A percentile compares a stretch with the other conserved stretches of the same genome.
These are phyloP conservation scores for Kodamaea jinghongensis DNA, from an alignment of 805 yeast genomes.

Conservation along the genomic window DNA sequence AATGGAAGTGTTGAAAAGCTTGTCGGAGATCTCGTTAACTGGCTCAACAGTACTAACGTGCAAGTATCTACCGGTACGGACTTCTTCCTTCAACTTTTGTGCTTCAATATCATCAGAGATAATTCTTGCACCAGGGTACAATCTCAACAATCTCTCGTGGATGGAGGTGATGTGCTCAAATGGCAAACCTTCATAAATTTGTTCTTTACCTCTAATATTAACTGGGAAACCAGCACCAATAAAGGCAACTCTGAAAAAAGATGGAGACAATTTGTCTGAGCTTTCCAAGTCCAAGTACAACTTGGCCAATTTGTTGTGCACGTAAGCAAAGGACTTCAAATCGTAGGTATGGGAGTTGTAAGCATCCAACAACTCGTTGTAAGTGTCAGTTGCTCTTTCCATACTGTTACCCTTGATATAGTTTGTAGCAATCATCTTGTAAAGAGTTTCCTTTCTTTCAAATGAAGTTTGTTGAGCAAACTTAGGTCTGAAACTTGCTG, in stretches of 20 bases:
- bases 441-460: constrained; percentile 72
- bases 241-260: constrained; percentile 75
- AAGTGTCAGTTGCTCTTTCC: constrained; percentile 77
- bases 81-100: constrained; percentile 42
- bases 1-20: constrained; percentile 46
- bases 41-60: constrained; percentile 75
- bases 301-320: constrained; percentile 63
- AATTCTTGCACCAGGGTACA: constrained; percentile 81
- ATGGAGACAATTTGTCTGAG: constrained; percentile 70
- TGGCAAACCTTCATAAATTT: constrained; percentile 81
- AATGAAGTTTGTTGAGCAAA: constrained; percentile 81
- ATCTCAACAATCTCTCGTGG: constrained; percentile 67
- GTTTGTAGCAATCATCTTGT: constrained; percentile 66
- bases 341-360: constrained; percentile 74
- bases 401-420: constrained; percentile 68
- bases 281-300: constrained; percentile 66
- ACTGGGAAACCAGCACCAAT: constrained; percentile 84
- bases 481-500: constrained; percentile 59
- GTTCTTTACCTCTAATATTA: constrained; percentile 70
- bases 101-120: constrained; percentile 61
- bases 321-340: constrained; percentile 69
- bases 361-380: constrained; percentile 72
- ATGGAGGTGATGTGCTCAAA: constrained; percentile 85
- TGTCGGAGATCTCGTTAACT: constrained; percentile 48
- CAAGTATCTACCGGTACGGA: constrained; percentile 64